phyloP scores from a whole-genome alignment of 345 rosid genomes.

The Capsella bursapastoris region DNA sequence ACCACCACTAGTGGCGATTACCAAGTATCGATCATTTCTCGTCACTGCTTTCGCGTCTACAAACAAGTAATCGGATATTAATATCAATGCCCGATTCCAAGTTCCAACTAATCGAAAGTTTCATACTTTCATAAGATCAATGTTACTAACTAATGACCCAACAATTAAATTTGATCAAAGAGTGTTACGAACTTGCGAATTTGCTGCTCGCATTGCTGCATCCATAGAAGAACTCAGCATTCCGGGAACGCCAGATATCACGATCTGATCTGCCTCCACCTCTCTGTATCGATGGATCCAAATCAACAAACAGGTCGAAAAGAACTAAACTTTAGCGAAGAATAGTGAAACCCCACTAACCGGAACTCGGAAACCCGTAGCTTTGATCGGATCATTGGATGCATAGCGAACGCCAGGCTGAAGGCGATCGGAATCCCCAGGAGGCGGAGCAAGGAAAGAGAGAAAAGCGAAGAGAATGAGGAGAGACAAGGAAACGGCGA shows the following conservation, averaged over 20 bases:
- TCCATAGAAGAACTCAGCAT: conserved; percentile 61
- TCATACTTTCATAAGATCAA: conserved; percentile 14
- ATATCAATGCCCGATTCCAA: neutral
- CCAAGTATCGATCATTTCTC: conserved; percentile 63
- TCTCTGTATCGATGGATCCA: conserved; percentile 51
- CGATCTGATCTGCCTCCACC: conserved; percentile 72
- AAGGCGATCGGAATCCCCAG: conserved; percentile 52
- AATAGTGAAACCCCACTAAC: conserved; percentile 54
- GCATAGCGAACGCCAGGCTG: conserved; percentile 39
- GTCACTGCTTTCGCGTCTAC: conserved; percentile 65
- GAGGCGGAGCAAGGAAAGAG: conserved; percentile 76
- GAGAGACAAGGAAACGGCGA: conserved; percentile 57
- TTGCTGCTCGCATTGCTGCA: conserved; percentile 77
- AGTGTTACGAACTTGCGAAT: conserved; percentile 55
- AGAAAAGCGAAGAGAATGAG: conserved; percentile 71
- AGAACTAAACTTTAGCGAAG: neutral
- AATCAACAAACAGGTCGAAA: conserved; percentile 19
- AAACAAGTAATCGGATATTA: conserved; percentile 24
- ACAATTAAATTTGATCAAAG: neutral
- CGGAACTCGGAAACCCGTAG: conserved; percentile 62
- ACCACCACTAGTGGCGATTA: conserved; percentile 88
- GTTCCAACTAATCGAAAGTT: neutral
- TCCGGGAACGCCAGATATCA: conserved; percentile 74
- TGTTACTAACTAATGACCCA: neutral
- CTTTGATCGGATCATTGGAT: conserved; percentile 46